A percentile compares a stretch with the other conserved stretches of the same genome.
phyloP scores from a whole-genome alignment of 2,329 filamentous ascomycete species.

The Alternaria triticina region DNA sequence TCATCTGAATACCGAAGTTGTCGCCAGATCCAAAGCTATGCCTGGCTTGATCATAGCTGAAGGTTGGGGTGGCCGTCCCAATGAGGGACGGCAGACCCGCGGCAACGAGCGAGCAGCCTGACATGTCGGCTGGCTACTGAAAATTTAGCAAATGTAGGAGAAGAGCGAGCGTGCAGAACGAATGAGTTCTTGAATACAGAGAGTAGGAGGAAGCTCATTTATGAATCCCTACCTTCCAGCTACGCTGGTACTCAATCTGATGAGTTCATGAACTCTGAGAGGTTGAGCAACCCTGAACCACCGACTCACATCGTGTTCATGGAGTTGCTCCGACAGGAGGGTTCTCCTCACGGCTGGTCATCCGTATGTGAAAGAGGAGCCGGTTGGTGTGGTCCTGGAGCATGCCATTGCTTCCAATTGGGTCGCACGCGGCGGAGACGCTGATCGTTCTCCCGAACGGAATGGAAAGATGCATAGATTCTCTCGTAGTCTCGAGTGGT shows the following conservation, averaged over 20 bases:
- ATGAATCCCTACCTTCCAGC: background rate
- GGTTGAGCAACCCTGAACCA: background rate
- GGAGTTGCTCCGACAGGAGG: background rate
- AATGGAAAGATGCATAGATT: background rate
- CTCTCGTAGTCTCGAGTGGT: background rate
- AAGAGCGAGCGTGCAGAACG: background rate
- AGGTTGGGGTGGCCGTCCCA: slow-evolving; percentile 13
- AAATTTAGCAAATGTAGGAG: background rate
- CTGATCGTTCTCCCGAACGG: background rate
- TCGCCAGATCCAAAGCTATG: slow-evolving; percentile 2
- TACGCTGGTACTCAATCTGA: background rate
- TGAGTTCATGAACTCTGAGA: background rate
- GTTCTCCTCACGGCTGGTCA: background rate
- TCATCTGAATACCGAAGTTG: slow-evolving; percentile 16
- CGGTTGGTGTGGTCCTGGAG: background rate
- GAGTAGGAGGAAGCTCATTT: background rate
- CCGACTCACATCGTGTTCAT: background rate
- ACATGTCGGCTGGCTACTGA: slow-evolving; percentile 4
- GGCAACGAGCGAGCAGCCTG: slow-evolving; percentile 20
- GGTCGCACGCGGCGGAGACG: background rate
- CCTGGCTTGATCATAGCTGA: slow-evolving; percentile 8
- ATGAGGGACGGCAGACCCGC: slow-evolving; percentile 8
- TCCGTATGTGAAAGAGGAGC: background rate
- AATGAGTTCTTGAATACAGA: background rate
- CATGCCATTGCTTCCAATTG: background rate